Percentiles rank a stretch among this genome's conserved stretches.
Evolutionary conservation across 2,329 filamentous ascomycete genomes (phyloP).

Genomic region (Stemphylium beticola): DNA sequence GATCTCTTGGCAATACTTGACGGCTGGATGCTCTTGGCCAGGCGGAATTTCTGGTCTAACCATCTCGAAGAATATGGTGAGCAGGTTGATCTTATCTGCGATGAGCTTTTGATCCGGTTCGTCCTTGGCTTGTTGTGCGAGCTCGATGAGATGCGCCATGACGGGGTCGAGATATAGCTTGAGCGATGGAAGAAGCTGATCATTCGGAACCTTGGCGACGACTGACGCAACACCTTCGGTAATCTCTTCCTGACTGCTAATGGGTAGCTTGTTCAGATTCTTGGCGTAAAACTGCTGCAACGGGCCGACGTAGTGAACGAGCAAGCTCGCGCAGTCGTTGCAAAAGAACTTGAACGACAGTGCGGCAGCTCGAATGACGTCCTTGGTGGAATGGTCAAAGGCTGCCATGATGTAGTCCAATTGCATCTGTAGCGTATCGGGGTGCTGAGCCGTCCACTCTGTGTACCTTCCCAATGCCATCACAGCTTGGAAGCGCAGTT

Average conservation of each 20-base stretch:
- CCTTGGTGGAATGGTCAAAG: constrained; percentile 85
- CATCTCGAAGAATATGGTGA: constrained; percentile 86
- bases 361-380: constrained; percentile 89
- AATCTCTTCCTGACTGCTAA: constrained; percentile 89
- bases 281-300: constrained; percentile 92
- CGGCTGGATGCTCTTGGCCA: constrained; percentile 79
- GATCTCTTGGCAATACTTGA: constrained; percentile 95
- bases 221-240: constrained; percentile 95
- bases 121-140: constrained; percentile 83
- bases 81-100: constrained; percentile 90
- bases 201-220: constrained; percentile 80
- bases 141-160: constrained; percentile 80
- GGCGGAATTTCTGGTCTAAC: constrained; percentile 76
- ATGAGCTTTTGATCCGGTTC: constrained; percentile 85
- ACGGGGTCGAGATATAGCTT: constrained; percentile 95
- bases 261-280: constrained; percentile 83
- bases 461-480: constrained; percentile 98
- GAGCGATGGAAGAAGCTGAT: constrained; percentile 81
- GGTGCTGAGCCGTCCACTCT: constrained; percentile 94
- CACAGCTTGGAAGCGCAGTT: constrained; percentile 96
- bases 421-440: constrained; percentile 88
- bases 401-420: constrained; percentile 95
- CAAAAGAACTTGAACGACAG: constrained; percentile 98
- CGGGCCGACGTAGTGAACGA: constrained; percentile 82
- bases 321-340: constrained; percentile 86